A percentile compares a stretch with the other conserved stretches of the same genome.
phyloP scores from a whole-genome alignment of 805 yeast genomes.

The Candida germanica region DNA sequence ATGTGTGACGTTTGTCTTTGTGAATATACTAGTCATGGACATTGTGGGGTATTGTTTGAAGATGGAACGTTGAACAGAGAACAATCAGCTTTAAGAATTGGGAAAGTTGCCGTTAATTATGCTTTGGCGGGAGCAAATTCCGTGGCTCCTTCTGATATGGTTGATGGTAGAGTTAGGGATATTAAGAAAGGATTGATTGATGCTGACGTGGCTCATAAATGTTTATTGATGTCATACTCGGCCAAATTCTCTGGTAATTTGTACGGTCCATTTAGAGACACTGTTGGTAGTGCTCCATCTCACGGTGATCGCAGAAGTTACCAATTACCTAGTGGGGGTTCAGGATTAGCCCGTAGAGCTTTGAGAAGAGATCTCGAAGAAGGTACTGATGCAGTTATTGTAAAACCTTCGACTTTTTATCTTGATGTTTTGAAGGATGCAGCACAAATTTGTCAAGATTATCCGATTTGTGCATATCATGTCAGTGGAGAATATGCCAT shows the following conservation, averaged over 20 bases:
- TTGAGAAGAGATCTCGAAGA: constrained; percentile 79
- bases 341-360: constrained; percentile 93
- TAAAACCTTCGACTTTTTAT: constrained; percentile 94
- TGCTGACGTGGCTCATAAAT: constrained; percentile 79
- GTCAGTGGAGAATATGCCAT: constrained; percentile 97
- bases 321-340: constrained; percentile 90
- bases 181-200: constrained; percentile 82
- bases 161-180: constrained; percentile 89
- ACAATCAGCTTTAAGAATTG: constrained; percentile 73
- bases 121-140: constrained; percentile 95
- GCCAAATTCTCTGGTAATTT: constrained; percentile 90
- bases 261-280: constrained; percentile 97
- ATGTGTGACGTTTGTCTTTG: constrained; percentile 95
- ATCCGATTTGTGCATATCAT: constrained; percentile 92
- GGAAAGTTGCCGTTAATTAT: constrained; percentile 92
- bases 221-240: constrained; percentile 87
- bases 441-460: constrained; percentile 70
- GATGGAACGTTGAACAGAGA: constrained; percentile 84
- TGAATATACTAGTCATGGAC: constrained; percentile 97
- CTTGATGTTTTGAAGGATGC: constrained; percentile 91
- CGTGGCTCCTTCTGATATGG: constrained; percentile 97
- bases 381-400: constrained; percentile 94
- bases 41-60: constrained; percentile 86
- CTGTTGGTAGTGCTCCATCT: constrained; percentile 89
- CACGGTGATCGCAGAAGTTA: constrained; percentile 90